Percentiles rank a stretch among this genome's conserved stretches.
Evolutionary conservation across 768 basidiomycete species (phyloP).

Genomic region (Mycena alexandri): DNA sequence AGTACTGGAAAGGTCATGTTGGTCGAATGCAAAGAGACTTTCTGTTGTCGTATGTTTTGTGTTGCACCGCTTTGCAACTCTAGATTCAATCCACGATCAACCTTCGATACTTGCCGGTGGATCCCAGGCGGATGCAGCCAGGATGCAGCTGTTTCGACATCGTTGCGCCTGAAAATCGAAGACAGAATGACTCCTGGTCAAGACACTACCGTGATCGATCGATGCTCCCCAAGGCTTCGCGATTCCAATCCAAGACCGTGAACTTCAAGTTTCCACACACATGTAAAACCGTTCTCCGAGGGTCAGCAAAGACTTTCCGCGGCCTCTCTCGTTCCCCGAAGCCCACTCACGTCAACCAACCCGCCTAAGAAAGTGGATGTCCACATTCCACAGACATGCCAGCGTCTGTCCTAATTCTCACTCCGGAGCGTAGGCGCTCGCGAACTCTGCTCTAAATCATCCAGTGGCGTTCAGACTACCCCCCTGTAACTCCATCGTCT

Average conservation of each 20-base stretch:
- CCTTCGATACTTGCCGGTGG: neutral
- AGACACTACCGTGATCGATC: neutral
- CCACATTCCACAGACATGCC: conserved; percentile 3
- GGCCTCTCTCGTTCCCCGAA: neutral
- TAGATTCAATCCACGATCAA: neutral
- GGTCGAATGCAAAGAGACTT: conserved; percentile 1
- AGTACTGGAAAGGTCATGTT: too few relatives aligned
- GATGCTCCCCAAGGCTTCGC: conserved; percentile 7
- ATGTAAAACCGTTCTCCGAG: neutral
- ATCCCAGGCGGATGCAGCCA: too few relatives aligned
- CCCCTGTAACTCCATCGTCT: conserved; percentile 1
- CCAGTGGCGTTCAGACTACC: conserved; percentile 1
- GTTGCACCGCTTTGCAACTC: neutral
- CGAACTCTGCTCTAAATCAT: neutral
- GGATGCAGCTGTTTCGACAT: too few relatives aligned
- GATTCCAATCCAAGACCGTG: conserved; percentile 17
- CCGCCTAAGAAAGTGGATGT: neutral
- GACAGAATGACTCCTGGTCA: too few relatives aligned
- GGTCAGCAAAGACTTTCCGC: neutral
- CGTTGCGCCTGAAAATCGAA: too few relatives aligned
- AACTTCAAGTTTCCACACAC: neutral
- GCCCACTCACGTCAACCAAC: neutral
- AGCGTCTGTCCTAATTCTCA: neutral
- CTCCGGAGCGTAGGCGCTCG: neutral
- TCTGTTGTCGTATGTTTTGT: conserved; percentile 7